Evolutionary conservation across 805 yeast species (phyloP), one percentile per base, ranked within the genome.

Genomic region (Komagataella mondaviorum): DNA sequence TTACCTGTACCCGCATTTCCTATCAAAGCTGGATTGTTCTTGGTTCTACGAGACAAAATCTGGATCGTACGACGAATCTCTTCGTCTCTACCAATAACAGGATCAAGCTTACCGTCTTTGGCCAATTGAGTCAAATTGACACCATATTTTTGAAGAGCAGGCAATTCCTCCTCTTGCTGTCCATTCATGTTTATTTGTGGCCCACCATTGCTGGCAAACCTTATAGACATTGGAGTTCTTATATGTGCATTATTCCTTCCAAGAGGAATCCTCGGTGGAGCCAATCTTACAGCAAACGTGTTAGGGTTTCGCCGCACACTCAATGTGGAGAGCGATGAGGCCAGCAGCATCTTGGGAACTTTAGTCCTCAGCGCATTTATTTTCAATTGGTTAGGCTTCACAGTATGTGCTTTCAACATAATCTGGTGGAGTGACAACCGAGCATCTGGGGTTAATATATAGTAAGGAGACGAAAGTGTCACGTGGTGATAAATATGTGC

Each of bases 1-100:
- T 91, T 91, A 70, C 99, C 99, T 0, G 96, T 95, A 69, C 99
- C 99, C 1, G 99, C 99, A 57, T 86, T 81, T 55, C 99, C 99
- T 46, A 93, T 89, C 51, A 91, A 67, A 1, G 93, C 96, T 0
- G 99, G 99, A 61, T 91, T 91, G 65, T 93, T 93, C 67, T 91
- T 91, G 1, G 97, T 89, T 64, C 98, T 75, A 58, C 99, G 73
- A 1, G 96, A 88, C 47, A 91, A 69, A 48, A 91, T 90, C 64
- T 91, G 98, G 52, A 91, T 84, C 0, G 98, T 91, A 53, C 99
- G 73, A 53, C 91, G 76, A 52, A 91, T 93, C 63, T 93, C 98
- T 55, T 90, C 96, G 60, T 93, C 98, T 55, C 98, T 75, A 3
- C 99, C 99, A 60, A 91, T 93, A 20, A 93, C 98, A 0, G 99